Conservation (phyloP, 495 filamentous ascomycete species). For the Penicillium coffeae region DNA sequence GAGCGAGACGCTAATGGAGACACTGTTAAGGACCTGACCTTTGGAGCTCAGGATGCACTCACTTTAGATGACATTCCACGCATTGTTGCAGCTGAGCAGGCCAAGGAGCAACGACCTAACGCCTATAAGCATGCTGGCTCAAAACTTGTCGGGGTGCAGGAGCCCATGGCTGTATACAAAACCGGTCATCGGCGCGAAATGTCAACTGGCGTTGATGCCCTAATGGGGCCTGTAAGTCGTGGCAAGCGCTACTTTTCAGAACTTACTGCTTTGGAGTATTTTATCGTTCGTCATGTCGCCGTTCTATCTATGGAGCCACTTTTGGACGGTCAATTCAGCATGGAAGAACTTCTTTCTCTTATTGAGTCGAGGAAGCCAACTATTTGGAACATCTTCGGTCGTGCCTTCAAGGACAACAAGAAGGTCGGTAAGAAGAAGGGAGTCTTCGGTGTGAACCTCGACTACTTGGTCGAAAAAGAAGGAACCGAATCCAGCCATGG, state of each 20-base stretch:
- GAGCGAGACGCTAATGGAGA: conserved; percentile 75
- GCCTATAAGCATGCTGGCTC: conserved; percentile 73
- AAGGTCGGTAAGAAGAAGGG: conserved; percentile 88
- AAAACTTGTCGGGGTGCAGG: conserved; percentile 60
- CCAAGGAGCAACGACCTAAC: conserved; percentile 84
- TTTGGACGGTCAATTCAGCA: conserved; percentile 80
- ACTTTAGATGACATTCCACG: conserved; percentile 97
- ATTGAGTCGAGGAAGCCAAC: conserved; percentile 92
- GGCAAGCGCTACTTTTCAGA: conserved; percentile 91
- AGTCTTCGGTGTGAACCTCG: conserved; percentile 79
- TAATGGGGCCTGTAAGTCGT: conserved; percentile 30
- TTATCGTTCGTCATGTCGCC: conserved; percentile 92
- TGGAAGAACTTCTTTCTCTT: conserved; percentile 90
- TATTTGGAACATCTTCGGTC: conserved; percentile 97
- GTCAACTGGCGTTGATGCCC: conserved; percentile 55
- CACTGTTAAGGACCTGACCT: conserved; percentile 68
- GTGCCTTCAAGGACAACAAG: conserved; percentile 82
- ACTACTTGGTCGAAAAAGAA: conserved; percentile 84
- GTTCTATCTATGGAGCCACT: conserved; percentile 94
- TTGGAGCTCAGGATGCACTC: conserved; percentile 85
- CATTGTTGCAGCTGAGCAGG: conserved; percentile 93
- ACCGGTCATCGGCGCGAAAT: conserved; percentile 76
- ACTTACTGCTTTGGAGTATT: conserved; percentile 91
- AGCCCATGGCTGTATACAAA: conserved; percentile 63
- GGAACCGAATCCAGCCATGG: conserved; percentile 95